These are phyloP conservation scores for Podaxis mareebaensis DNA, from an alignment of 768 basidiomycete species.

Conservation along the genomic window DNA sequence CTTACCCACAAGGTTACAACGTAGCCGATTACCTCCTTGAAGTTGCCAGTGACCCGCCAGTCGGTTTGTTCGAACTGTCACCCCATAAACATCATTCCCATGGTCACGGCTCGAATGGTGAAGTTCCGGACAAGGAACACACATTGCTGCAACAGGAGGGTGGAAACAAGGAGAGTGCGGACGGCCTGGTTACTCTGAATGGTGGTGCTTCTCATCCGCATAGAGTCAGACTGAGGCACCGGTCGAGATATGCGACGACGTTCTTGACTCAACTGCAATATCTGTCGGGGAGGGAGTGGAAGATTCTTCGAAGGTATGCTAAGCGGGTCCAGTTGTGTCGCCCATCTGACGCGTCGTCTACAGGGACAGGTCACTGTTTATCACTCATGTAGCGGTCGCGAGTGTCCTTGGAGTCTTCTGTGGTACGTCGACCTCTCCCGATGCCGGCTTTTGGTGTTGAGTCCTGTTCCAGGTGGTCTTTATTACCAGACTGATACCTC, in stretches of 20 bases:
- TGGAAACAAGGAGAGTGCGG: constrained; percentile 1
- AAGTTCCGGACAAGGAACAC: not conserved
- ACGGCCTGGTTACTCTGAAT: constrained; percentile 16
- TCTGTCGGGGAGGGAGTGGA: constrained; percentile 84
- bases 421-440: constrained; percentile 42
- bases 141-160: not conserved
- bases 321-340: constrained; percentile 15
- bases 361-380: constrained; percentile 81
- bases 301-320: constrained; percentile 62
- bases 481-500: constrained; percentile 79
- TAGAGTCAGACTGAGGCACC: constrained; percentile 12
- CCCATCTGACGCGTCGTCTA: not conserved
- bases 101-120: not conserved
- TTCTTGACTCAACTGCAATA: constrained; percentile 90
- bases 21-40: constrained; percentile 92
- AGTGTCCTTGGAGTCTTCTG: constrained; percentile 83
- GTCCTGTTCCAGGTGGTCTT: constrained; percentile 60
- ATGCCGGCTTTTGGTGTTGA: not conserved
- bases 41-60: constrained; percentile 70
- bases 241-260: constrained; percentile 60
- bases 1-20: constrained; percentile 82
- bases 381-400: constrained; percentile 75
- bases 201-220: constrained; percentile 3
- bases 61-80: constrained; percentile 39
- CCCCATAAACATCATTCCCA: not conserved